A percentile compares a stretch with the other conserved stretches of the same genome.
Conservation (phyloP, 305 asterid genomes). For the Salvia sclarea region DNA sequence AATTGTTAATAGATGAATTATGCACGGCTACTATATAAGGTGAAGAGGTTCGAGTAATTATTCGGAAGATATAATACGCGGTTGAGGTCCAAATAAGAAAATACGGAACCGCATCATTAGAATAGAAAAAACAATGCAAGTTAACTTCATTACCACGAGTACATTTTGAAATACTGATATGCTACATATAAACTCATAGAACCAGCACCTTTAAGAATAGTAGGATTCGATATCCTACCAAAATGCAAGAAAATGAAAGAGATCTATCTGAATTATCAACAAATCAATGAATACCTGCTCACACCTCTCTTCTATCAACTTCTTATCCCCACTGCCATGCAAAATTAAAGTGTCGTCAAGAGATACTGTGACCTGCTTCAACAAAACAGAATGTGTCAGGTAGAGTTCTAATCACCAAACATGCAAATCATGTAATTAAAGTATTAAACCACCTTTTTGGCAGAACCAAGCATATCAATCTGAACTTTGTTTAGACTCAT, state of each 20-base stretch:
- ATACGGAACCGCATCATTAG: not conserved
- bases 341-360: conserved; percentile 81
- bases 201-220: not conserved
- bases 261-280: not conserved
- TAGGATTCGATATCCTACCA: not conserved
- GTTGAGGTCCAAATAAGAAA: not conserved
- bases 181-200: not conserved
- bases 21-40: not conserved
- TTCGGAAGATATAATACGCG: not conserved
- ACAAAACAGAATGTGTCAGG: conserved; percentile 27
- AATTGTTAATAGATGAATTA: not conserved
- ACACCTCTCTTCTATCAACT: conserved; percentile 89
- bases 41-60: conserved; percentile 10
- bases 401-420: conserved; percentile 22
- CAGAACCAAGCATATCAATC: conserved; percentile 83
- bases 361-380: conserved; percentile 73
- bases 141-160: not conserved
- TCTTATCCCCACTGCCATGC: conserved; percentile 87
- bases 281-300: conserved; percentile 60
- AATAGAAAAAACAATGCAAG: conserved; percentile 5
- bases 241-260: too few relatives aligned
- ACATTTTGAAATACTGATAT: not conserved
- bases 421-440: conserved; percentile 16
- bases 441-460: conserved; percentile 84
- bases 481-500: conserved; percentile 63